Conservation (phyloP, 2,329 filamentous ascomycete species). For the Thyridium curvatum region DNA sequence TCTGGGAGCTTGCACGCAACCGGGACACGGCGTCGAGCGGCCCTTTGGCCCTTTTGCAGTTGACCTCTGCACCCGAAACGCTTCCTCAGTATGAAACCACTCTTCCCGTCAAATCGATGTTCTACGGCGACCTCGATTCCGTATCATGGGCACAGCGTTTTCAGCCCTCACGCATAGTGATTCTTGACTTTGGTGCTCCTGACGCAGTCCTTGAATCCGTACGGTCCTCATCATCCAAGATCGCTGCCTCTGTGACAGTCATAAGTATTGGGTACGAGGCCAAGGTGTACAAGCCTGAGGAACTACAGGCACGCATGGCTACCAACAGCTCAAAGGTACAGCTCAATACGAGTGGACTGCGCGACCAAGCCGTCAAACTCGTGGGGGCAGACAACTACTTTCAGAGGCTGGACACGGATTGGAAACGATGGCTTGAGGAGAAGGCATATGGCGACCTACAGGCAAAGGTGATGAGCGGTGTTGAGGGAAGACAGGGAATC, state of each 20-base stretch:
- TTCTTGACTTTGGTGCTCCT: conserved; percentile 13
- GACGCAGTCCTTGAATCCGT: not conserved
- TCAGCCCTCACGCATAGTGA: conserved; percentile 9
- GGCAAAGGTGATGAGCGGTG: not conserved
- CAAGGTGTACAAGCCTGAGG: conserved; percentile 3
- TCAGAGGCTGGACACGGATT: not conserved
- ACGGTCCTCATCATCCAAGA: not conserved
- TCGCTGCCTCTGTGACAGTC: not conserved
- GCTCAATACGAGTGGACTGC: conserved; percentile 1
- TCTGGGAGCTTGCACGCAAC: conserved; percentile 15
- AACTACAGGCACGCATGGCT: not conserved
- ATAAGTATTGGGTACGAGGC: conserved; percentile 1
- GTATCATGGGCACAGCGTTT: conserved; percentile 8
- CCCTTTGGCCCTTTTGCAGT: conserved; percentile 18
- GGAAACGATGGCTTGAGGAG: conserved; percentile 1
- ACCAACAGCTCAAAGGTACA: conserved; percentile 2
- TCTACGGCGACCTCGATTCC: conserved; percentile 4
- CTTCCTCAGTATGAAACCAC: conserved; percentile 3
- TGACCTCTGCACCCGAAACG: conserved; percentile 13
- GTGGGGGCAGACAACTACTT: not conserved
- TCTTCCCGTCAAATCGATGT: conserved; percentile 4
- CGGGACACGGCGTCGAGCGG: conserved; percentile 1
- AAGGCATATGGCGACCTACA: not conserved
- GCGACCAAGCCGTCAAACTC: not conserved
- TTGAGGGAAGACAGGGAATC: not conserved